A percentile compares a stretch with the other conserved stretches of the same genome.
Conservation (phyloP, 140 eudicot species). For the Senecio squalidus region DNA sequence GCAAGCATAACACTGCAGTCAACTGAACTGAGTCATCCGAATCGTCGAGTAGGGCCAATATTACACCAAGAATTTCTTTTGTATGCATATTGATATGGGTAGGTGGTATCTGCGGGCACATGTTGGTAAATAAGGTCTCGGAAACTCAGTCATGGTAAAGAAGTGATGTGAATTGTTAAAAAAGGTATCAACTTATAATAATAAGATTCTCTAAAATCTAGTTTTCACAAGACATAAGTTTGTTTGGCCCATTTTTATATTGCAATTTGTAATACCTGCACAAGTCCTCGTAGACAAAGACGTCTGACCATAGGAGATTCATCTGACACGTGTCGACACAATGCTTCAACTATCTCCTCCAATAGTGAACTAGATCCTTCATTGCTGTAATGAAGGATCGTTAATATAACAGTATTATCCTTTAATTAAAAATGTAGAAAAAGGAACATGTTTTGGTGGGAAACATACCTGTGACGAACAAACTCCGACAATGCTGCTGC, state of each 20-base stretch:
- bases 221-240: background rate
- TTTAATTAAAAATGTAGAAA: constrained; percentile 6
- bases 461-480: constrained; percentile 72
- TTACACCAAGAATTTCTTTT: constrained; percentile 83
- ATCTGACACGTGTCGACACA: constrained; percentile 89
- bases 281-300: constrained; percentile 87
- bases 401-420: background rate
- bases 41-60: constrained; percentile 89
- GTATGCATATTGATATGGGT: constrained; percentile 54
- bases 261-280: constrained; percentile 50
- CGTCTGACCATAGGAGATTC: constrained; percentile 97
- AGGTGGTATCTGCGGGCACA: constrained; percentile 71
- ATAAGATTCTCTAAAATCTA: background rate
- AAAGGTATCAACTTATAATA: background rate
- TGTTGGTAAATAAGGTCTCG: constrained; percentile 7
- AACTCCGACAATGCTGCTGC: constrained; percentile 97
- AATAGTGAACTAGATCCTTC: constrained; percentile 65
- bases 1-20: constrained; percentile 92
- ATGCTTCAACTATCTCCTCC: constrained; percentile 91
- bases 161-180: background rate
- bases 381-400: constrained; percentile 45
- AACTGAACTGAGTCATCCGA: constrained; percentile 87
- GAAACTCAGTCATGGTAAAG: background rate
- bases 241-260: background rate
- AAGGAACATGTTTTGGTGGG: background rate